Evolutionary conservation across 257 asterid species (phyloP).

Genomic region (Nicotiana knightiana): DNA sequence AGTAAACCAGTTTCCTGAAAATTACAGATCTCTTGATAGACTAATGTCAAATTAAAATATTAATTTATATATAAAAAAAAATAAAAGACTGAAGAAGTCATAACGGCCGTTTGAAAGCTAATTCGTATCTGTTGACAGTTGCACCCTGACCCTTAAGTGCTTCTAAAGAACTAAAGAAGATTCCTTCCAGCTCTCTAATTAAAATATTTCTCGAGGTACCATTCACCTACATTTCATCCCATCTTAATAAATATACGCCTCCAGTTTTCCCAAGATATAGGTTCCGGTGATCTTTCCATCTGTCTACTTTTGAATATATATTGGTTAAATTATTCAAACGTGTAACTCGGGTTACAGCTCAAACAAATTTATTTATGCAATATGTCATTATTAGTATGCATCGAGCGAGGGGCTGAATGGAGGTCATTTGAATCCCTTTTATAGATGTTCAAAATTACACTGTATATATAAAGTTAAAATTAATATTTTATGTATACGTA

Average conservation of each 20-base stretch:
- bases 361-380: background rate
- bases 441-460: too few relatives aligned
- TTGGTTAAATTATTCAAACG: too few relatives aligned
- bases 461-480: too few relatives aligned
- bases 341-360: background rate
- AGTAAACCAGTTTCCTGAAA: too few relatives aligned
- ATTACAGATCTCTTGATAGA: too few relatives aligned
- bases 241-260: background rate
- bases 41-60: too few relatives aligned
- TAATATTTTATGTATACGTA: too few relatives aligned
- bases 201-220: background rate
- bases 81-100: background rate
- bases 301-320: background rate
- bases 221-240: background rate
- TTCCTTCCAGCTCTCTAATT: slow-evolving; percentile 16
- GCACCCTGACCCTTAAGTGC: slow-evolving; percentile 15
- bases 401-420: too few relatives aligned
- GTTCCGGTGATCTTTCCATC: background rate
- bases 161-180: slow-evolving; percentile 8
- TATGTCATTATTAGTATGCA: background rate
- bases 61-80: background rate
- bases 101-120: slow-evolving; percentile 16
- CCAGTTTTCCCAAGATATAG: background rate
- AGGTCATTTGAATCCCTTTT: too few relatives aligned
- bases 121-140: slow-evolving; percentile 12